Percentiles rank a stretch among this genome's conserved stretches.
Evolutionary conservation across 73 alveolate species (phyloP).

Genomic region (Paramecium tetraurelia): DNA sequence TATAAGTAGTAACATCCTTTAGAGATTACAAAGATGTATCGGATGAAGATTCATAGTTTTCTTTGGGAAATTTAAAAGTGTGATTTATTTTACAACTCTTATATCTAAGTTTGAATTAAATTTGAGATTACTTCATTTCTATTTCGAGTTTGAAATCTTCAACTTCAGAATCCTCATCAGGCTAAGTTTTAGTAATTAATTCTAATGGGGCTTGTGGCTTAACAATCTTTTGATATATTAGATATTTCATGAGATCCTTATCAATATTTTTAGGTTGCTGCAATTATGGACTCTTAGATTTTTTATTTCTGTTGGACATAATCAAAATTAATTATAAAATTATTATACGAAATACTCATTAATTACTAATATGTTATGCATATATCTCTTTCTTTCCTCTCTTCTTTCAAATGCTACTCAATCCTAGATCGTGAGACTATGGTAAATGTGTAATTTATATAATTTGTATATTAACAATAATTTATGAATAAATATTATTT

Average conservation of each 20-base stretch:
- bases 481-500: not conserved
- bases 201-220: constrained; percentile 16
- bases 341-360: not conserved
- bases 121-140: not conserved
- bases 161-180: constrained; percentile 55
- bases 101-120: not conserved
- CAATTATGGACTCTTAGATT: constrained; percentile 43
- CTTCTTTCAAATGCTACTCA: too few species aligned
- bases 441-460: not conserved
- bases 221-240: not conserved
- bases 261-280: not conserved
- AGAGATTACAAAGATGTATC: constrained; percentile 24
- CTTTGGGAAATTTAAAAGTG: constrained; percentile 8
- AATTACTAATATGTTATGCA: not conserved
- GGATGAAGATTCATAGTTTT: not conserved
- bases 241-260: constrained; percentile 42
- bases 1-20: not conserved
- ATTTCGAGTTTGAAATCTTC: constrained; percentile 37
- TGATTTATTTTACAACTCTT: constrained; percentile 6
- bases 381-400: not conserved
- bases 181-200: constrained; percentile 29
- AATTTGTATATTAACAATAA: not conserved
- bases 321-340: not conserved
- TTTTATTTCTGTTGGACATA: constrained; percentile 53
- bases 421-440: too few species aligned